A percentile compares a stretch with the other conserved stretches of the same genome.
Conservation (phyloP, 1,284 basidiomycete species). For the Afroboletus lepidellus region DNA sequence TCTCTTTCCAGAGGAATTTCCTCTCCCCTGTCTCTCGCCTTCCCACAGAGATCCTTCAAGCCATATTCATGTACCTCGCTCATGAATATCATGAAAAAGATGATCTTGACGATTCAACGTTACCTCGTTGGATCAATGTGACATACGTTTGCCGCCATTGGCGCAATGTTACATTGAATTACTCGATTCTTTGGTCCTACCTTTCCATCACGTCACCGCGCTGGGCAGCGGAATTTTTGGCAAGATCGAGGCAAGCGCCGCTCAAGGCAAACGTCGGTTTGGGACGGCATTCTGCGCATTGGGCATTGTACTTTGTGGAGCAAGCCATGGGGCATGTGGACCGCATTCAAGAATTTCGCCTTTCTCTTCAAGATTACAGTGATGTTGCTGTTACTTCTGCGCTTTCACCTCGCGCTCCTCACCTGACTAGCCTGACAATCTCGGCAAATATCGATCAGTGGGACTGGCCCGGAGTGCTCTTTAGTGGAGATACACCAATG, state of each 20-base stretch:
- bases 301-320: background rate
- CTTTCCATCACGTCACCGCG: background rate
- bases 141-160: background rate
- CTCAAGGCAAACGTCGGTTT: background rate
- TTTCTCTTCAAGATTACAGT: background rate
- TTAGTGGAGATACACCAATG: background rate
- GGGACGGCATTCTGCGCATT: background rate
- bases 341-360: background rate
- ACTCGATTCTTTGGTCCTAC: background rate
- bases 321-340: background rate
- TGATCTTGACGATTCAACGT: background rate
- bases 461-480: background rate
- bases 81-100: background rate
- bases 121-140: background rate
- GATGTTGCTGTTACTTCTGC: background rate
- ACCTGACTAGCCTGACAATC: background rate
- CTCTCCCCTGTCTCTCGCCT: background rate
- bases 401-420: background rate
- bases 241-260: background rate
- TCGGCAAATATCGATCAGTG: background rate
- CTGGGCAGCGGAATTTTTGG: background rate
- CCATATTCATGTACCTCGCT: background rate
- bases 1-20: background rate
- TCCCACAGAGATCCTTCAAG: background rate
- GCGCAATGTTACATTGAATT: background rate